These are phyloP conservation scores for Aspergillus indologenus DNA, from an alignment of 495 filamentous ascomycete genomes.

Conservation along the genomic window DNA sequence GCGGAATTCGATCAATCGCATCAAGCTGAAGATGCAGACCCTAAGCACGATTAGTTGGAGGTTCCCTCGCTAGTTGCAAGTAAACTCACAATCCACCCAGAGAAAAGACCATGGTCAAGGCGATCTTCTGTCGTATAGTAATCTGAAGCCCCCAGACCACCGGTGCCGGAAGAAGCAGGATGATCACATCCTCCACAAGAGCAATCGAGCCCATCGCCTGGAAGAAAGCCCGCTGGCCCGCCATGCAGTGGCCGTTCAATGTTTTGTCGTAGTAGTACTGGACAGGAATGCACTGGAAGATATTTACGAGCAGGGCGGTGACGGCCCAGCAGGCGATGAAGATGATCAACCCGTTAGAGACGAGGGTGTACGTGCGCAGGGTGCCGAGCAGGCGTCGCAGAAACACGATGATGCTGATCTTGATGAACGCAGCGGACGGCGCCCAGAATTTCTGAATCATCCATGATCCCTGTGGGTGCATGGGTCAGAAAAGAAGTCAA, in stretches of 20 bases:
- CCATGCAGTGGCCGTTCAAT: slow-evolving; percentile 27
- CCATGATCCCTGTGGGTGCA: slow-evolving; percentile 17
- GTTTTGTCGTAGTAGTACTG: slow-evolving; percentile 27
- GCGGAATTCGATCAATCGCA: slow-evolving; percentile 23
- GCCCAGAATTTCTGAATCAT: slow-evolving; percentile 28
- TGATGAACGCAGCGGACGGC: slow-evolving; percentile 28
- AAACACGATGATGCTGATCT: slow-evolving; percentile 35
- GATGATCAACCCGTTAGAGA: slow-evolving; percentile 11
- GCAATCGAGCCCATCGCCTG: slow-evolving; percentile 20
- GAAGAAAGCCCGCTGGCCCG: slow-evolving; percentile 16
- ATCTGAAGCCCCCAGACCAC: slow-evolving; percentile 27
- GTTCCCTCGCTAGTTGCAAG: background rate
- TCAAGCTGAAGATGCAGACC: slow-evolving; percentile 26
- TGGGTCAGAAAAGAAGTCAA: background rate
- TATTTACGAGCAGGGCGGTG: slow-evolving; percentile 20
- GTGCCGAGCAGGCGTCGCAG: slow-evolving; percentile 26
- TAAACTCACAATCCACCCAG: slow-evolving; percentile 21
- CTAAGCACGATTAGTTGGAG: slow-evolving; percentile 3
- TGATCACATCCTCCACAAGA: slow-evolving; percentile 32
- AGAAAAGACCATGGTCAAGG: slow-evolving; percentile 24
- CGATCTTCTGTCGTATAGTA: slow-evolving; percentile 25
- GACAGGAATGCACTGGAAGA: slow-evolving; percentile 29
- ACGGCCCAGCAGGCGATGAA: slow-evolving; percentile 23
- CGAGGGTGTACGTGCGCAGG: slow-evolving; percentile 6
- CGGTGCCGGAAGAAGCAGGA: slow-evolving; percentile 35